Percentiles rank a stretch among this genome's conserved stretches.
Conservation (phyloP, 2,329 filamentous ascomycete species). For the Phialophora tarda region DNA sequence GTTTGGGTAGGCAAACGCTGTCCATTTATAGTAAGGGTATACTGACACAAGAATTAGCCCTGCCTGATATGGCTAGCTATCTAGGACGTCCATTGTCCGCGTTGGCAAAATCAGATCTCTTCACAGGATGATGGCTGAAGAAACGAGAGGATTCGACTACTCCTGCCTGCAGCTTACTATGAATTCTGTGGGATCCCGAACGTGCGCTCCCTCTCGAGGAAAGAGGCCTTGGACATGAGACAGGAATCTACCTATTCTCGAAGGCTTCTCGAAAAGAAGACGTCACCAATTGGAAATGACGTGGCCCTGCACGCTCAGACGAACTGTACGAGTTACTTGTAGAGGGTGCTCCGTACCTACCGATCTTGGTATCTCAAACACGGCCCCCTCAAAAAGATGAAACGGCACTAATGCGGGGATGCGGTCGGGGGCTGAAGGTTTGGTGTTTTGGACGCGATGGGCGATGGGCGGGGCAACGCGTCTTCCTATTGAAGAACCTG, state of each 20-base stretch:
- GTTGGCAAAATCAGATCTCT: not conserved
- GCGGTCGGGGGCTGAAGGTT: not conserved
- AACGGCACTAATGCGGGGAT: slow-evolving; percentile 25
- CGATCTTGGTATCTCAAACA: slow-evolving; percentile 10
- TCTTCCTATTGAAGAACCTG: slow-evolving; percentile 22
- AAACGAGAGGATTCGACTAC: not conserved
- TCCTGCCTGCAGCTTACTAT: not conserved
- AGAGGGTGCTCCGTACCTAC: not conserved
- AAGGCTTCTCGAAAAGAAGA: not conserved
- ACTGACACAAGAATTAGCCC: slow-evolving; percentile 16
- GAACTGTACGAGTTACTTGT: not conserved
- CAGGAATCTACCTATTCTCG: slow-evolving; percentile 1
- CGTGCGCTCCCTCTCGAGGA: not conserved
- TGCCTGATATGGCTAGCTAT: slow-evolving; percentile 5
- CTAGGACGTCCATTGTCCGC: not conserved
- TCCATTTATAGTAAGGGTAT: not conserved
- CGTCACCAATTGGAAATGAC: slow-evolving; percentile 1
- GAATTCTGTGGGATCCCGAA: not conserved
- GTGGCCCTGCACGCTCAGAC: not conserved
- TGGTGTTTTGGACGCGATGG: slow-evolving; percentile 28
- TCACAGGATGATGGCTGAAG: not conserved
- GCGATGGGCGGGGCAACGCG: slow-evolving; percentile 25
- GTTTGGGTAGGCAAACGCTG: slow-evolving; percentile 49
- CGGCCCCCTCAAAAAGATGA: slow-evolving; percentile 15
- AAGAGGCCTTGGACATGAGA: not conserved